phyloP scores from a whole-genome alignment of 768 basidiomycete genomes.

The Tricholoma flavovirens region DNA sequence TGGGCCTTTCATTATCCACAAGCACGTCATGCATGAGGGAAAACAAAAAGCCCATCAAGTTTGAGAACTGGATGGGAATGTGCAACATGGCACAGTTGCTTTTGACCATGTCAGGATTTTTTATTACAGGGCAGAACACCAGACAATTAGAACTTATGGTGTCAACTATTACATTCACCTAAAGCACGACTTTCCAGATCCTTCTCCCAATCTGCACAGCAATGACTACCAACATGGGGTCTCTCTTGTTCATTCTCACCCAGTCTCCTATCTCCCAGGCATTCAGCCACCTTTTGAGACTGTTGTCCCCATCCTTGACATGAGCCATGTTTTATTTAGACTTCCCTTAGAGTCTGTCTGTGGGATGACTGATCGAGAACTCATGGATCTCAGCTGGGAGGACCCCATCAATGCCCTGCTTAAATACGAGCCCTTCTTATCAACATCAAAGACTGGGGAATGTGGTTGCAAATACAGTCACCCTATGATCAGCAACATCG shows the following conservation, averaged over 20 bases:
- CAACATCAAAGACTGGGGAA: not conserved
- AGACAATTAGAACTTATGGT: constrained; percentile 11
- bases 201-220: not conserved
- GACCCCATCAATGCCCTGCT: not conserved
- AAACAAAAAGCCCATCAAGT: not conserved
- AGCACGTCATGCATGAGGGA: not conserved
- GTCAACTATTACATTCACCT: not conserved
- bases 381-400: not conserved
- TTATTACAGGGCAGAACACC: constrained; percentile 8
- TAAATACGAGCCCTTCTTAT: not conserved
- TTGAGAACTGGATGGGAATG: not conserved
- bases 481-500: not conserved
- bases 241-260: too few species aligned
- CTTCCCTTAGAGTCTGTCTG: not conserved
- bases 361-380: not conserved
- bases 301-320: not conserved
- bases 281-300: not conserved
- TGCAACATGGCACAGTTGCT: constrained; percentile 9
- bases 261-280: too few species aligned
- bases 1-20: too few species aligned
- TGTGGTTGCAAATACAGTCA: not conserved
- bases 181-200: too few species aligned
- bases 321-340: not conserved
- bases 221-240: not conserved
- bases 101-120: constrained; percentile 9